phyloP scores from a whole-genome alignment of 164 flowering plant species.

The Vitis rupestris region DNA sequence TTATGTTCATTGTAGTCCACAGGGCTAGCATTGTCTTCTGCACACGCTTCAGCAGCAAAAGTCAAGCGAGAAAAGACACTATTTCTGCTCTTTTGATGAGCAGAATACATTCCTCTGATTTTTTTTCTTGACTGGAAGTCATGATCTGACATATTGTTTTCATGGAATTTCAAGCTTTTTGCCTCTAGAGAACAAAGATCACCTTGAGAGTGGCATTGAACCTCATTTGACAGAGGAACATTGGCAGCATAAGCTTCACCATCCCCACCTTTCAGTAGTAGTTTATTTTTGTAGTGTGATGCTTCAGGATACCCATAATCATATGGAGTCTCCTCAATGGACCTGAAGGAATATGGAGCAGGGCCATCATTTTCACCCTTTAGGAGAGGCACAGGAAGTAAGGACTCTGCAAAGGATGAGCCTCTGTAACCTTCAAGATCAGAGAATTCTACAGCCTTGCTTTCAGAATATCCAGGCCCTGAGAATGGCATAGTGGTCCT shows the following conservation, averaged over 20 bases:
- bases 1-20: not conserved
- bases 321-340: not conserved
- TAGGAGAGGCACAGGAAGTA: not conserved
- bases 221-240: not conserved
- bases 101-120: slow-evolving; percentile 5
- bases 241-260: not conserved
- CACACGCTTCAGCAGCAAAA: not conserved
- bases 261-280: not conserved
- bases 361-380: not conserved
- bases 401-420: not conserved
- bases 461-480: not conserved
- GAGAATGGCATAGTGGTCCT: not conserved
- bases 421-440: not conserved
- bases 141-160: not conserved
- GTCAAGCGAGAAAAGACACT: slow-evolving; percentile 36
- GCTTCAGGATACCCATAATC: not conserved
- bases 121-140: not conserved
- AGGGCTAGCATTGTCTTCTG: not conserved
- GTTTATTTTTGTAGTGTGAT: not conserved
- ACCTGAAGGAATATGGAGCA: not conserved
- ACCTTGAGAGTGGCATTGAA: not conserved
- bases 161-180: not conserved
- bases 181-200: slow-evolving; percentile 1
- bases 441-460: not conserved
- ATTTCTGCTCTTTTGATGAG: slow-evolving; percentile 15